These are phyloP conservation scores for Paxillus ammoniavirescens DNA, from an alignment of 768 basidiomycete species.

Conservation along the genomic window DNA sequence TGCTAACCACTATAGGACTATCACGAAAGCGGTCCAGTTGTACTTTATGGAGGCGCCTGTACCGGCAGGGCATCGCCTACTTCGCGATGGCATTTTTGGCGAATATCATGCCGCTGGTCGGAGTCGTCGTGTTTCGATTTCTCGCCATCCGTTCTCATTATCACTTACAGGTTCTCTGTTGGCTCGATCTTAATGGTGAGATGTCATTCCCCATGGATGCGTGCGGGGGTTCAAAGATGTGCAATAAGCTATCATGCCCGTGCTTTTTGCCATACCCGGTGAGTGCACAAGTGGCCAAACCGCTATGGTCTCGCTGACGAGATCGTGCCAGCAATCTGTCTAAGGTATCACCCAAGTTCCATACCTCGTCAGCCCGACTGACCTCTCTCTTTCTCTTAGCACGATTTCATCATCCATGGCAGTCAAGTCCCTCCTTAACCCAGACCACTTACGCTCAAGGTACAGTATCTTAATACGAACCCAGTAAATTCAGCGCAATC, in stretches of 20 bases:
- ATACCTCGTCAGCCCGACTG: not conserved
- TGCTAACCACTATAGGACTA: constrained; percentile 13
- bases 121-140: no score
- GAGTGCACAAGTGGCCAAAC: not conserved
- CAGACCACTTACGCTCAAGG: not conserved
- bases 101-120: constrained; percentile 7
- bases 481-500: no score
- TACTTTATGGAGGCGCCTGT: constrained; percentile 7
- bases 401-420: not conserved
- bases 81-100: constrained; percentile 17
- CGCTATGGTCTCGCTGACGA: not conserved
- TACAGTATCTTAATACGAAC: not conserved
- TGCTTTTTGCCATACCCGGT: not conserved
- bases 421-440: not conserved
- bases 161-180: not conserved
- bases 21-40: constrained; percentile 10
- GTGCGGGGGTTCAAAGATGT: no score
- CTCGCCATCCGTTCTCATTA: not conserved
- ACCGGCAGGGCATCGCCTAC: constrained; percentile 17
- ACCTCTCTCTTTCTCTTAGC: not conserved
- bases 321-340: not conserved
- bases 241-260: not conserved
- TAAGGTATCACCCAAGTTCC: not conserved
- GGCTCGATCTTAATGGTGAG: no score
- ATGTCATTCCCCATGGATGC: no score